phyloP scores from a whole-genome alignment of 495 filamentous ascomycete species.

The Neohortaea acidophila region DNA sequence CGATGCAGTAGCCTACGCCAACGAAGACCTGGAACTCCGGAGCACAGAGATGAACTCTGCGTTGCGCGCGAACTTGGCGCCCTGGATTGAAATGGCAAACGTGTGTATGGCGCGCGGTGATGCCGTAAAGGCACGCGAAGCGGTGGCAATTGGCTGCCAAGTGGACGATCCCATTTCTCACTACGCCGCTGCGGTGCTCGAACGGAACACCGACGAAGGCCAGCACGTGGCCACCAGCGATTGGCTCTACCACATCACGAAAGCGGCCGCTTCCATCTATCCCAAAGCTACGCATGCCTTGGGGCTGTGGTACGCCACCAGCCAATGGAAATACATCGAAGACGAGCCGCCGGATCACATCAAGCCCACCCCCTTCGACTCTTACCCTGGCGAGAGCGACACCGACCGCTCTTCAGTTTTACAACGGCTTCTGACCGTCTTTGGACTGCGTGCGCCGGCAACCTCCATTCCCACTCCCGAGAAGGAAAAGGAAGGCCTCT shows the following conservation, averaged over 20 bases:
- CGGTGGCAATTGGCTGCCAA: conserved; percentile 7
- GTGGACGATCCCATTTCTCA: conserved; percentile 14
- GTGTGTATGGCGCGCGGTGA: background rate
- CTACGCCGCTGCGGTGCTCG: conserved; percentile 3
- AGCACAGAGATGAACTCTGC: no score
- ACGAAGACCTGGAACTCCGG: no score
- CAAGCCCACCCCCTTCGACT: conserved; percentile 18
- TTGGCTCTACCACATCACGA: conserved; percentile 18
- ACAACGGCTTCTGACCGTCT: no score
- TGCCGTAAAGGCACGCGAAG: background rate
- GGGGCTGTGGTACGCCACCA: conserved; percentile 8
- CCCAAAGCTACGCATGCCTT: conserved; percentile 7
- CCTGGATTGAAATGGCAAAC: conserved; percentile 11
- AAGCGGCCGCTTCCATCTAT: conserved; percentile 12
- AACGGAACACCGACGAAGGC: background rate
- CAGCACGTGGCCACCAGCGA: conserved; percentile 3
- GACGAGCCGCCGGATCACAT: conserved; percentile 16
- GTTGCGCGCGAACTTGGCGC: no score
- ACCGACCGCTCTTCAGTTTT: no score
- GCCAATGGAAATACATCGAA: conserved; percentile 15
- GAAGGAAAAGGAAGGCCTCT: conserved; percentile 7
- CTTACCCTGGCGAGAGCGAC: conserved; percentile 2
- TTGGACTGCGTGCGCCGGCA: no score
- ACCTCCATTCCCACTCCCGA: background rate
- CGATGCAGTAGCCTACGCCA: no score